Percentiles rank a stretch among this genome's conserved stretches.
Conservation (phyloP, 2,329 filamentous ascomycete species). For the Diaporthe sp. region DNA sequence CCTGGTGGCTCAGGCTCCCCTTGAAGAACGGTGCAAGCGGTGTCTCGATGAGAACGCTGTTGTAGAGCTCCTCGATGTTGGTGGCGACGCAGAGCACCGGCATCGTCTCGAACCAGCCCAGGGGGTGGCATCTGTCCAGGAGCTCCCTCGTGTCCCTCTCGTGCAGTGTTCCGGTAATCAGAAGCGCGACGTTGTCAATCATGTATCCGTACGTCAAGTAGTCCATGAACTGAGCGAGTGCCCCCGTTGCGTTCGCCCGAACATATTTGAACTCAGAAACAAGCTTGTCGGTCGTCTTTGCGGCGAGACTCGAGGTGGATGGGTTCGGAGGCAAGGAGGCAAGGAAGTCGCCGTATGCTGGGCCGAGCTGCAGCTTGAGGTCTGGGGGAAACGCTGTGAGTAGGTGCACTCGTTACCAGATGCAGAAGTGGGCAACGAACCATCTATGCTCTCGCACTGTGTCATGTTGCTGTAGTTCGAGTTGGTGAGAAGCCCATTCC, state of each 20-base stretch:
- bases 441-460: conserved; percentile 98
- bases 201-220: conserved; percentile 99
- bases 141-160: conserved; percentile 97
- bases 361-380: conserved; percentile 96
- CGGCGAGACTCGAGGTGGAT: conserved; percentile 93
- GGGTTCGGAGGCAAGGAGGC: conserved; percentile 94
- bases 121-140: conserved; percentile 93
- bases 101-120: conserved; percentile 99
- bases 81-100: conserved; percentile 97
- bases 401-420: background rate
- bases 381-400: conserved; percentile 67
- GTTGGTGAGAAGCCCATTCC: conserved; percentile 90
- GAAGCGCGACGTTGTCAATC: conserved; percentile 98
- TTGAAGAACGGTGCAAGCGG: conserved; percentile 98
- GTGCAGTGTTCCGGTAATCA: conserved; percentile 97
- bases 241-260: conserved; percentile 91
- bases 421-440: conserved; percentile 61
- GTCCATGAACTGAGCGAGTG: conserved; percentile 95
- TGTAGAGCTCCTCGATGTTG: conserved; percentile 99
- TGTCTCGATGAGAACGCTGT: conserved; percentile 96
- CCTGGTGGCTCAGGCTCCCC: conserved; percentile 93
- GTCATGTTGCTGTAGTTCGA: conserved; percentile 95
- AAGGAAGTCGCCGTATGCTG: conserved; percentile 97
- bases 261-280: conserved; percentile 98
- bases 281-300: conserved; percentile 97